Evolutionary conservation across 2,329 filamentous ascomycete species (phyloP), one percentile per base, ranked within the genome.

Genomic region (Microdochium trichocladiopsis): DNA sequence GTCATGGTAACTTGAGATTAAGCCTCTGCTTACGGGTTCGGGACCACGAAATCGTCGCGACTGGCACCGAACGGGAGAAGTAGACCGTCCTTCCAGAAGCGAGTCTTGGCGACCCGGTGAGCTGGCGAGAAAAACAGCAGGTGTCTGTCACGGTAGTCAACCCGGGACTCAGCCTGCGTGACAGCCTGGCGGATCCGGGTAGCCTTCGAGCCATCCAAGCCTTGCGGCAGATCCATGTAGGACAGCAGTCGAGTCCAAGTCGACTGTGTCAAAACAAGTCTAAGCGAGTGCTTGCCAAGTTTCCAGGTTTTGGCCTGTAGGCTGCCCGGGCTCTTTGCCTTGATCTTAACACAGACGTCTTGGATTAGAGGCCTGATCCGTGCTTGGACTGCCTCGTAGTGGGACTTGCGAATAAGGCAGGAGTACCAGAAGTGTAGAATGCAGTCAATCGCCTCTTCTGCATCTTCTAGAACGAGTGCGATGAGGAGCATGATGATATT

Each of bases 41-140:
- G 72, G 1, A 53, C 60, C 4, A 58, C 53, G 53, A 72, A 74
- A 0, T 59, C 58, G 2, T 57, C 31, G 2, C 57, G 52, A 2
- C 65, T 64, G 2, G 52, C 28, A 1, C 69, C 69, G 57, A 71
- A 74, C 1, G 71, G 73, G 4, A 74, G 55, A 2, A 76, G 54
- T 2, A 74, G 55, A 1, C 72, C 72, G 33, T 73, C 63, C 21
- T 59, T 28, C 14, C 67, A 63, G 52, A 72, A 74, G 31, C 61
- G 62, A 11, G 53, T 23, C 5, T 51, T 53, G 10, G 60, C 58
- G 2, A 67, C 33, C 1, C 71, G 66, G 49, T 58, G 57, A 2
- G 51, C 55, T 2, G 62, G 64, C 3, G 60, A 33, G 25, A 56
- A 55, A 10, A 23, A 36, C 45, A 58, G 64, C 41, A 70, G 45